Conservation (phyloP, 2,329 filamentous ascomycete genomes). For the Pyrenophora teres region DNA sequence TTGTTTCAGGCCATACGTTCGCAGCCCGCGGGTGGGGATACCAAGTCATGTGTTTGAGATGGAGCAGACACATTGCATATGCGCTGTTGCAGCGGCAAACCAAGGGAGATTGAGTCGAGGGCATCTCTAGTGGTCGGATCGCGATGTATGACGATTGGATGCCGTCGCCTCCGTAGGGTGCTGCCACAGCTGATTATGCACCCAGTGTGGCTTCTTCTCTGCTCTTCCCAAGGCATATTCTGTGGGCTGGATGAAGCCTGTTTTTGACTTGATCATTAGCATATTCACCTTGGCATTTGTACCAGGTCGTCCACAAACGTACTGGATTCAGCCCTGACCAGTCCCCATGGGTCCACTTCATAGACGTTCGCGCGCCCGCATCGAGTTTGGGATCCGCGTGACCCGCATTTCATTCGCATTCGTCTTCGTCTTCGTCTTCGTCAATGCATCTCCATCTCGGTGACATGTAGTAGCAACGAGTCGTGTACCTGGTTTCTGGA, state of each 20-base stretch:
- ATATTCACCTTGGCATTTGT: not conserved
- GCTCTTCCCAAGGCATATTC: not conserved
- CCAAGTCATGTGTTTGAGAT: conserved; percentile 14
- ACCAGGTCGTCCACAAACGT: not conserved
- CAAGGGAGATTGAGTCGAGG: conserved; percentile 8
- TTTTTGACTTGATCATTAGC: not conserved
- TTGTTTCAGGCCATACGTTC: conserved; percentile 21
- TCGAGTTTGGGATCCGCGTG: not conserved
- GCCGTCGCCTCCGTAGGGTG: not conserved
- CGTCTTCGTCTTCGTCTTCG: conserved; percentile 3
- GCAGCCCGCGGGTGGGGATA: conserved; percentile 12
- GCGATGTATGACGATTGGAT: conserved; percentile 6
- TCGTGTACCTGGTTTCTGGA: conserved; percentile 5
- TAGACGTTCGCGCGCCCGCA: conserved; percentile 2
- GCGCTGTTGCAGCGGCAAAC: conserved; percentile 18
- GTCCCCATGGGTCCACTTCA: not conserved
- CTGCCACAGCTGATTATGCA: not conserved
- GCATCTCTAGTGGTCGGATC: conserved; percentile 5
- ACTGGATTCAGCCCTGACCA: not conserved
- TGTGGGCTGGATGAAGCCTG: not conserved
- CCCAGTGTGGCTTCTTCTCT: not conserved
- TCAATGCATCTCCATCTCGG: conserved; percentile 7
- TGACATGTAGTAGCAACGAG: conserved; percentile 6
- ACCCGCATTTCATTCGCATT: conserved; percentile 9
- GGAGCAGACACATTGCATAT: conserved; percentile 20